Percentiles rank a stretch among this genome's conserved stretches.
These are phyloP conservation scores for Coprinellus micaceus DNA, from an alignment of 768 basidiomycete species.

Conservation along the genomic window DNA sequence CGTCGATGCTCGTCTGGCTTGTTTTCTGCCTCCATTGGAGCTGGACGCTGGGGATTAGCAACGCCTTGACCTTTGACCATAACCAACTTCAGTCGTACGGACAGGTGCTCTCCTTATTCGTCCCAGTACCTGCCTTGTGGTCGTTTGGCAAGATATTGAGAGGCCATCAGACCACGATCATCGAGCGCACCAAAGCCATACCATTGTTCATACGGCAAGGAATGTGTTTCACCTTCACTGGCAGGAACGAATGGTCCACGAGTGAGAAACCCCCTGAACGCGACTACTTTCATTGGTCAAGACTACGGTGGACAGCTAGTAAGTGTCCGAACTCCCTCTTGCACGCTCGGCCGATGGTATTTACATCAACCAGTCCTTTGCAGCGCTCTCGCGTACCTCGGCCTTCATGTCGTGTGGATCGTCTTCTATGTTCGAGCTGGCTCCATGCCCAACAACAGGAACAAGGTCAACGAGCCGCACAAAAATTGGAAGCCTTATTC, in stretches of 20 bases:
- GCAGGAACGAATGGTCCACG: not conserved
- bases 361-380: not conserved
- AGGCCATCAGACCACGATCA: not conserved
- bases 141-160: not conserved
- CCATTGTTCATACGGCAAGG: not conserved
- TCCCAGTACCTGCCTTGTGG: not conserved
- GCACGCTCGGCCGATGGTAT: not conserved
- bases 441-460: not conserved
- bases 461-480: not conserved
- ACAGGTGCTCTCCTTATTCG: not conserved
- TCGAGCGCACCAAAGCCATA: not conserved
- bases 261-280: not conserved
- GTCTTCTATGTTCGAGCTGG: not conserved
- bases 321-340: not conserved
- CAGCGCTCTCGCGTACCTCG: not conserved
- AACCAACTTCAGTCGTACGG: not conserved
- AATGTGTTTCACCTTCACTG: not conserved
- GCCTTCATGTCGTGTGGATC: not conserved
- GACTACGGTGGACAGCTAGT: not conserved
- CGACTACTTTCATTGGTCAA: constrained; percentile 1
- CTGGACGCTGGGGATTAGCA: not conserved
- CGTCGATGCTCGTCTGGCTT: not conserved
- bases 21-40: not conserved
- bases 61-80: not conserved
- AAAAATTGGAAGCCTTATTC: constrained; percentile 2